Percentiles rank a stretch among this genome's conserved stretches.
Conservation (phyloP, 2,329 filamentous ascomycete species). For the Alternaria infectoria region DNA sequence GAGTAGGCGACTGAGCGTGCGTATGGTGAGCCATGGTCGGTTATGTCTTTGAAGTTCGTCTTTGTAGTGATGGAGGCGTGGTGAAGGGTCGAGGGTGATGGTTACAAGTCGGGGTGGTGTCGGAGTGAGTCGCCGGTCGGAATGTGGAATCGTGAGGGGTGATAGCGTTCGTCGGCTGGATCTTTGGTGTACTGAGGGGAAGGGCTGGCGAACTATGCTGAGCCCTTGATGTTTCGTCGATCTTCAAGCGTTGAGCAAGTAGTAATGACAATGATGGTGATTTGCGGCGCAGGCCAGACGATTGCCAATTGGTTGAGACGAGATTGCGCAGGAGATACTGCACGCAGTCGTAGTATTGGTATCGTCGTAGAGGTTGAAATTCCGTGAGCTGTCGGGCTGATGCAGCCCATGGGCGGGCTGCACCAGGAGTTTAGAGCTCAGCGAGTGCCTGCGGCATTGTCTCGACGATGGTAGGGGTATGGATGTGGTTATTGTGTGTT, state of each 20-base stretch:
- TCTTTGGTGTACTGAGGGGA: conserved; percentile 41
- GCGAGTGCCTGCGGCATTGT: conserved; percentile 56
- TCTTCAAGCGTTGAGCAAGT: conserved; percentile 37
- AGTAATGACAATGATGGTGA: conserved; percentile 42
- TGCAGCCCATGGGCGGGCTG: conserved; percentile 21
- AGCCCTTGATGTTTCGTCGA: conserved; percentile 42
- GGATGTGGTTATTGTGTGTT: conserved; percentile 28
- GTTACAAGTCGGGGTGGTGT: background rate
- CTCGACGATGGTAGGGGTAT: conserved; percentile 50
- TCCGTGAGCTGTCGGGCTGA: conserved; percentile 83
- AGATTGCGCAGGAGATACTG: conserved; percentile 42
- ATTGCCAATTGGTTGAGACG: conserved; percentile 40
- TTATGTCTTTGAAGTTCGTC: conserved; percentile 3
- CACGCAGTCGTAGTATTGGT: conserved; percentile 44
- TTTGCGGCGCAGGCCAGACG: conserved; percentile 42
- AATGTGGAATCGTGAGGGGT: conserved; percentile 9
- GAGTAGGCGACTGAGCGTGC: conserved; percentile 28
- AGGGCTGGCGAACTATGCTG: conserved; percentile 47
- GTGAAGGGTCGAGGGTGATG: background rate
- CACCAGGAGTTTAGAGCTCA: conserved; percentile 72
- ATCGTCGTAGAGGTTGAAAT: conserved; percentile 62
- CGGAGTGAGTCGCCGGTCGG: conserved; percentile 2
- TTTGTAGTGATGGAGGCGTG: conserved; percentile 6
- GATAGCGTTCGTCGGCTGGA: conserved; percentile 34
- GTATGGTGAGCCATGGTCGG: conserved; percentile 37